Conservation (phyloP, 2,329 filamentous ascomycete genomes). For the Paraphaeosphaeria sporulosa region DNA sequence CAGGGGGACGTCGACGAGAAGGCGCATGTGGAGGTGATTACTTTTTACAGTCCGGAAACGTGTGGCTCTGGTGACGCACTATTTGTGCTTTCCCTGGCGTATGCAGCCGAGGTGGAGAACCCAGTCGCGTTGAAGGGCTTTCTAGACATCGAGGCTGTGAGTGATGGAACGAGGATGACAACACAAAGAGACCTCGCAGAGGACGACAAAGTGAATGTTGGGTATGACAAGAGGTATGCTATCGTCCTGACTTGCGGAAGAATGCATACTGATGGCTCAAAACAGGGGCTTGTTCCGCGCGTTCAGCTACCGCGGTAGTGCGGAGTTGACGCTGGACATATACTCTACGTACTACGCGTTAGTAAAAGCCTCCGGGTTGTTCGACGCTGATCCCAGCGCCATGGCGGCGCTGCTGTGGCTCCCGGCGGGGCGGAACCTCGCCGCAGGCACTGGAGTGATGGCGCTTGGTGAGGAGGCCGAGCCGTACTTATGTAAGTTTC, state of each 20-base stretch:
- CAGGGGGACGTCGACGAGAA: slow-evolving; percentile 1
- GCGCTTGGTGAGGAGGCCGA: neutral
- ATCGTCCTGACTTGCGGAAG: no score
- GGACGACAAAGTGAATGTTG: slow-evolving; percentile 5
- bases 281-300: slow-evolving; percentile 4
- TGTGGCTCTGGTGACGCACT: slow-evolving; percentile 1
- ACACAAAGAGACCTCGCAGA: slow-evolving; percentile 8
- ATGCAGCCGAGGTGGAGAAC: slow-evolving; percentile 7
- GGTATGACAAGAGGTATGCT: slow-evolving; percentile 9
- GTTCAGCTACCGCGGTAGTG: slow-evolving; percentile 8
- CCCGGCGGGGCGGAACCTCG: neutral
- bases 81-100: neutral
- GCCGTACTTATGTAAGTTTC: slow-evolving; percentile 5
- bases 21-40: slow-evolving; percentile 9
- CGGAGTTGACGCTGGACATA: slow-evolving; percentile 2
- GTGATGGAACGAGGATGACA: neutral
- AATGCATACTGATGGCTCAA: neutral
- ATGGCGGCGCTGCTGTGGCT: slow-evolving; percentile 4
- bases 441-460: neutral
- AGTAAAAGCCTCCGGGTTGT: neutral
- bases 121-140: slow-evolving; percentile 2
- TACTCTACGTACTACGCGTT: neutral
- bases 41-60: neutral
- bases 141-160: slow-evolving; percentile 3
- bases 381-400: neutral